Base-by-base conservation (phyloP, 306 rosid species). In the Fragaria nilgerrensis region DNA sequence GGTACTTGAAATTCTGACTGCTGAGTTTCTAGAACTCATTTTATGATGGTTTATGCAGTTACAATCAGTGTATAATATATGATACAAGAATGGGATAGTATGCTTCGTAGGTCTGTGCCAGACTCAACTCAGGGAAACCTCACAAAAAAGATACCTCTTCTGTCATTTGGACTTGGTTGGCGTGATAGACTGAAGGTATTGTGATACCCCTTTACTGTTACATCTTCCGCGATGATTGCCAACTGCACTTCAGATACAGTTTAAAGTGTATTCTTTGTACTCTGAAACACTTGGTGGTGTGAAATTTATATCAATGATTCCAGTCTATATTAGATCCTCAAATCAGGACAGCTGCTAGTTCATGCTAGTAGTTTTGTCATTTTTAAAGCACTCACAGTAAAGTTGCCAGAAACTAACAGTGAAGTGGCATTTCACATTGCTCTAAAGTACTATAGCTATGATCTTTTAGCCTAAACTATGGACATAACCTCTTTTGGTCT, bases 141-240 rank as follows among this genome's bases (percentile, higher is more conserved):
- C 56, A 45, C 91, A 70, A 88, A 83, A 73, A 94, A 81, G 87
- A 43, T 69, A 20, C 77, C 96, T 52, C 85, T 94, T 79, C 84
- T 90, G 66, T 84, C 88, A 43, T 95, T 95, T 87, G 95, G 92
- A 83, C 88, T 90, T 48, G 96, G 98, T 56, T 95, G 97, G 97
- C 97, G 96, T 68, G 98, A 94, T 80, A 87, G 82, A 85, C 88
- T 76, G 85, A 92, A 88, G 98, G 98, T 95, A 85, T 55, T 55
- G 61, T 55, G 25, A 64, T 14, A 27, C 41, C 27, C 61, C 9
- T 55, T 25, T 55, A 55, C 27, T 20, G 25, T 37, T 44, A n/a
- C n/a, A 76, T 49, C 77, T 73, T 52, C 77, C 55, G 50, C 7
- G 44, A 74, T 36, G 74, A 77, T 10, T 64, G 32, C 56, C 68